These are phyloP conservation scores for Micromonas commoda DNA, from an alignment of 139 green algal species.

Conservation along the genomic window DNA sequence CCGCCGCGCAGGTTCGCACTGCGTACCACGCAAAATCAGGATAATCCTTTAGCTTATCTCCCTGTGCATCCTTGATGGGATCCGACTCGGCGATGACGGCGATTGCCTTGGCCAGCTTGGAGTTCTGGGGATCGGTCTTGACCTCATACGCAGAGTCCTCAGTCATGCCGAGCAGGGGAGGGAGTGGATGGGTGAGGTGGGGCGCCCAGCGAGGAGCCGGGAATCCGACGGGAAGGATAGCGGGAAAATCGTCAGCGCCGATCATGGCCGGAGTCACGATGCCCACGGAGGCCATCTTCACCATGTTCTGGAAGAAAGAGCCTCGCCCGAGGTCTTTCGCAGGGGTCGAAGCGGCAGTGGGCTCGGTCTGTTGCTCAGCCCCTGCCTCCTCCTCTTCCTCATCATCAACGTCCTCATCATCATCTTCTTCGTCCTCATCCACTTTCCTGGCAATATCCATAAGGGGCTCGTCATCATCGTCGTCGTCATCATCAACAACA, in stretches of 20 bases:
- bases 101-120: not conserved
- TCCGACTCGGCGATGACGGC: not conserved
- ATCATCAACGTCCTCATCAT: not conserved
- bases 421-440: not conserved
- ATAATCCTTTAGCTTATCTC: not conserved
- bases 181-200: not conserved
- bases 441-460: not conserved
- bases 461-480: not conserved
- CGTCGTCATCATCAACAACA: slow-evolving; percentile 4
- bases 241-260: not conserved
- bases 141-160: not conserved
- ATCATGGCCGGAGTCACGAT: not conserved
- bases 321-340: not conserved
- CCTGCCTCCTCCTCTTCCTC: not conserved
- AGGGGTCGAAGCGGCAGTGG: not conserved
- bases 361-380: not conserved
- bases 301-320: not conserved
- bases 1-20: not conserved
- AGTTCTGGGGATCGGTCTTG: not conserved
- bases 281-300: not conserved
- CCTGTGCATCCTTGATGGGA: not conserved
- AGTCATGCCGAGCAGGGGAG: not conserved
- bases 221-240: not conserved
- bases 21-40: not conserved
- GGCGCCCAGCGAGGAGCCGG: not conserved